Base-by-base conservation (phyloP, 2,329 filamentous ascomycete genomes). In the Malbranchea cinnamomea region DNA sequence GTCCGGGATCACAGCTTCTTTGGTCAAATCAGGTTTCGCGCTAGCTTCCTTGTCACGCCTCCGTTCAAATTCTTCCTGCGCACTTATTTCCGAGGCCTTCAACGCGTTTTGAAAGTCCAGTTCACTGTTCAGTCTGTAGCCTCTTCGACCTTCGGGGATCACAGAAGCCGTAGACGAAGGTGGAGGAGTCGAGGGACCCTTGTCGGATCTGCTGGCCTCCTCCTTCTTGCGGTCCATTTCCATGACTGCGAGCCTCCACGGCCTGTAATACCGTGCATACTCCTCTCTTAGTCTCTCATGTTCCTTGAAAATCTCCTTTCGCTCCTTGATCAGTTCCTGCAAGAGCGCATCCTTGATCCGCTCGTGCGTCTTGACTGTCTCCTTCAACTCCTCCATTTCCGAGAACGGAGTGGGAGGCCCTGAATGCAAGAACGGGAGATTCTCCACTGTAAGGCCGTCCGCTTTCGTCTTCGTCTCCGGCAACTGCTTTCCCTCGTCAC, bases 101-200 rank as follows among this genome's bases (percentile, higher is more conserved):
- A 65, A 47, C 3, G 60, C 60, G 31, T 57, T 61, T 32, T 63
- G 54, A 27, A 65, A 57, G 33, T 65, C 61, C 4, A 63, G 46
- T 36, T 65, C 61, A 32, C 59, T 65, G 30, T 61, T 62, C 5
- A 60, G 56, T 34, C 60, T 59, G 32, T 58, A 59, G 2, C 59
- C 51, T 35, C 61, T 47, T 10, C 56, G 52, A 36, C 42, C 52
- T 36, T 57, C 56, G 0, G 50, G 42, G 9, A 47, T 48, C 4
- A 54, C 45, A 1, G 52, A 42, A 13, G 44, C 37, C 1, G 40
- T 41, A 8, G 47, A 35, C 17, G 42, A 29, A 11, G 37, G 34
- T 19, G 45, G 43, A 15, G 43, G 42, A 17, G 53, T 47, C 2
- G 52, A 48, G 11, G 50, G 51, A 17, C 42, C 48, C 9, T 58